Percentiles rank a stretch among this genome's conserved stretches.
phyloP scores from a whole-genome alignment of 176 grass and related monocot genomes.

The Stipa capillata region DNA sequence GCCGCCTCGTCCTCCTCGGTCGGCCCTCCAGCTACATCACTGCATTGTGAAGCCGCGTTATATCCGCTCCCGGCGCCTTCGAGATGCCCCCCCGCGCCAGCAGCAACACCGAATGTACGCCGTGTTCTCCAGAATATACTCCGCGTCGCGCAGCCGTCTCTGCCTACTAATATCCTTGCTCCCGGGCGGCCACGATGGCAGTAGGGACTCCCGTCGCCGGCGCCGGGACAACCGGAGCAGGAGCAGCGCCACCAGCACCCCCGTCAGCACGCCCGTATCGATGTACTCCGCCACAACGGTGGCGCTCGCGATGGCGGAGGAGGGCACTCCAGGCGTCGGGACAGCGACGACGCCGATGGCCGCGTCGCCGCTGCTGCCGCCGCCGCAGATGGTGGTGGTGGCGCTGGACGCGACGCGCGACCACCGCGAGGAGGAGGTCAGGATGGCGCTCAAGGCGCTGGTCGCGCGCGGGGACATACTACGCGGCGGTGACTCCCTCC shows the following conservation, averaged over 20 bases:
- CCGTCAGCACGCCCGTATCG: slow-evolving; percentile 18
- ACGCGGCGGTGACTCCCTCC: slow-evolving; percentile 34
- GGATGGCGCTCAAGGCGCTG: slow-evolving; percentile 12
- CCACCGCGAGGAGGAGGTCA: slow-evolving; percentile 49
- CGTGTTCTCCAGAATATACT: slow-evolving; percentile 35
- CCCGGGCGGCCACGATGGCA: slow-evolving; percentile 1
- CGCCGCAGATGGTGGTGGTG: slow-evolving; percentile 54
- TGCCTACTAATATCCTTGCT: slow-evolving; percentile 30
- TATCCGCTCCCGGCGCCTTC: slow-evolving; percentile 23
- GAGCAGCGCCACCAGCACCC: slow-evolving; percentile 17
- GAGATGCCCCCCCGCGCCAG: slow-evolving; percentile 33
- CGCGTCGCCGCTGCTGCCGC: background rate
- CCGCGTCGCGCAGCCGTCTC: slow-evolving; percentile 12
- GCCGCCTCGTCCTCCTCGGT: background rate
- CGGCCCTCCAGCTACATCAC: background rate
- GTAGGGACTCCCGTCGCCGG: background rate
- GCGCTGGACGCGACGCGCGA: slow-evolving; percentile 52
- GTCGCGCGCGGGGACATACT: slow-evolving; percentile 37
- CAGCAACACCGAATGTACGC: slow-evolving; percentile 23
- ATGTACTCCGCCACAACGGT: slow-evolving; percentile 28
- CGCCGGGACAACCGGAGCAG: background rate
- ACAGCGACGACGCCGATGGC: background rate
- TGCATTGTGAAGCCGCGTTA: background rate
- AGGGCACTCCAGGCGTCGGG: background rate
- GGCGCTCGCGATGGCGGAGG: background rate